phyloP scores from a whole-genome alignment of 495 filamentous ascomycete genomes.

The Friedmanniomyces endolithicus region DNA sequence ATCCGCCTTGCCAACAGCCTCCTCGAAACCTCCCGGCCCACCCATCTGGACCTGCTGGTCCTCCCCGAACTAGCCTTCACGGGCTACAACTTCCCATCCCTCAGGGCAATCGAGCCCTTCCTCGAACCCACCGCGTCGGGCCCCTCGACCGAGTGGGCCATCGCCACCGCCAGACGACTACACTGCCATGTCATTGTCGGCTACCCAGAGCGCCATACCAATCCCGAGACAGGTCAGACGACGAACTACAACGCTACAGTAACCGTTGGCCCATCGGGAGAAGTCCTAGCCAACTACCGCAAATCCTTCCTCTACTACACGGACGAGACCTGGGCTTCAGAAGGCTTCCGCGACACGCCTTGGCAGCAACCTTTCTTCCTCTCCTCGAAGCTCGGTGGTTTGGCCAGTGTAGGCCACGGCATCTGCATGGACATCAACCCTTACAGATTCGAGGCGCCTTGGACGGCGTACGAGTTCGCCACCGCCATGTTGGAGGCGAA shows the following conservation, averaged over 20 bases:
- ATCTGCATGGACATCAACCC: slow-evolving; percentile 87
- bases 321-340: slow-evolving; percentile 80
- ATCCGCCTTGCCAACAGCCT: slow-evolving; percentile 60
- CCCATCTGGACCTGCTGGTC: slow-evolving; percentile 56
- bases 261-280: slow-evolving; percentile 58
- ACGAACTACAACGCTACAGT: slow-evolving; percentile 74
- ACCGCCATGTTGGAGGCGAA: slow-evolving; percentile 52
- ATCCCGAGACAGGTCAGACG: background rate
- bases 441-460: slow-evolving; percentile 66
- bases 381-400: slow-evolving; percentile 6
- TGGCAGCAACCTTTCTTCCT: slow-evolving; percentile 4
- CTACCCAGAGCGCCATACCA: slow-evolving; percentile 56
- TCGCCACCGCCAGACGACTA: slow-evolving; percentile 54
- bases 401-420: slow-evolving; percentile 56
- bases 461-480: slow-evolving; percentile 75
- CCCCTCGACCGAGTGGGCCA: slow-evolving; percentile 68
- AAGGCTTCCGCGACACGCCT: slow-evolving; percentile 40
- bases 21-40: slow-evolving; percentile 41
- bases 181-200: slow-evolving; percentile 75
- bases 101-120: slow-evolving; percentile 61
- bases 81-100: slow-evolving; percentile 82
- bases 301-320: slow-evolving; percentile 85
- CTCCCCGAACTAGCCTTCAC: slow-evolving; percentile 83
- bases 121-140: slow-evolving; percentile 70
- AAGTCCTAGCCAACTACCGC: slow-evolving; percentile 69